These are phyloP conservation scores for Wickerhamomyces sp. DNA, from an alignment of 1,139 yeast genomes.

Conservation along the genomic window DNA sequence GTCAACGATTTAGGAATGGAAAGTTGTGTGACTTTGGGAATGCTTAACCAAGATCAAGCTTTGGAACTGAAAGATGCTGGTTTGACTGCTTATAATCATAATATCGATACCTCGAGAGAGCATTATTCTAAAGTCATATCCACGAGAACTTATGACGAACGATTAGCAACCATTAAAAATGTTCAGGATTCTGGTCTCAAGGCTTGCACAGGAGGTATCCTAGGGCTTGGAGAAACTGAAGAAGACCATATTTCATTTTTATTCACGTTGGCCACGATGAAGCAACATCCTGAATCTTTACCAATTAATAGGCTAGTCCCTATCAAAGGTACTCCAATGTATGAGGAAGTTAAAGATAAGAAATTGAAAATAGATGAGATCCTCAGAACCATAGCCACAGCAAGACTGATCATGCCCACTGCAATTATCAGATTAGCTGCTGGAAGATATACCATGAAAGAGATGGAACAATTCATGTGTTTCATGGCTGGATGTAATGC, in stretches of 20 bases:
- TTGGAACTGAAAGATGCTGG: constrained; percentile 59
- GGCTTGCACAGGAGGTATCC: constrained; percentile 77
- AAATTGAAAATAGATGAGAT: constrained; percentile 56
- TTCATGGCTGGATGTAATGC: constrained; percentile 81
- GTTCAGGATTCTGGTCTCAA: constrained; percentile 64
- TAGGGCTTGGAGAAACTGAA: constrained; percentile 72
- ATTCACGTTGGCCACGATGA: constrained; percentile 63
- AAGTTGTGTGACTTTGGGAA: constrained; percentile 77
- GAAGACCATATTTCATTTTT: constrained; percentile 70
- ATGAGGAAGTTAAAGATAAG: constrained; percentile 45
- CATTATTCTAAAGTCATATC: constrained; percentile 70
- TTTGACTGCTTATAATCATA: constrained; percentile 77
- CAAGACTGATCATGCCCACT: constrained; percentile 68
- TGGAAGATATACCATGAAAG: constrained; percentile 79
- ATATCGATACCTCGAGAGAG: constrained; percentile 75
- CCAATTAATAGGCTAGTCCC: constrained; percentile 82
- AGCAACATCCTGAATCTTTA: constrained; percentile 69
- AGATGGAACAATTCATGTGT: constrained; percentile 68
- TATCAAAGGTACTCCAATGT: constrained; percentile 75
- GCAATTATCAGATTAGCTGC: constrained; percentile 74
- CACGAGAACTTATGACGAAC: constrained; percentile 66
- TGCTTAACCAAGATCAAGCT: constrained; percentile 65
- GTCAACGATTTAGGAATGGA: constrained; percentile 70
- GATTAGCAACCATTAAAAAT: constrained; percentile 59
- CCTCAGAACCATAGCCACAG: constrained; percentile 69